Percentiles rank a stretch among this genome's conserved stretches.
Evolutionary conservation across 1,139 yeast genomes (phyloP).

Genomic region (Saccharomycopsis phalli): DNA sequence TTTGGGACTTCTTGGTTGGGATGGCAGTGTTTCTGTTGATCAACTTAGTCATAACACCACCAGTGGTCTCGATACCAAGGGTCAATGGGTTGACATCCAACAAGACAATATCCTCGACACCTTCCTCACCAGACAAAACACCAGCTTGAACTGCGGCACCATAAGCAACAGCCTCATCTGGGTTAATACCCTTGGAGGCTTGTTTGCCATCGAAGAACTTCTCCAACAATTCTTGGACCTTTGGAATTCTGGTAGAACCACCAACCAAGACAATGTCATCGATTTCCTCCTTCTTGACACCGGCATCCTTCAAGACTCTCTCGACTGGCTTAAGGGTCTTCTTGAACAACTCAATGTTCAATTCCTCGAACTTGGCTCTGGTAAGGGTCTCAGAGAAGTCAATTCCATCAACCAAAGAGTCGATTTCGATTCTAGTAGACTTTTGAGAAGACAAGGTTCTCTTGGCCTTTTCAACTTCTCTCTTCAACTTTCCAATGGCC

Average conservation of each 20-base stretch:
- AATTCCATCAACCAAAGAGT: slow-evolving; percentile 90
- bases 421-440: slow-evolving; percentile 87
- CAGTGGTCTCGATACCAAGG: slow-evolving; percentile 93
- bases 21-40: slow-evolving; percentile 95
- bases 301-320: slow-evolving; percentile 84
- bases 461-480: slow-evolving; percentile 96
- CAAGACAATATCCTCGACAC: slow-evolving; percentile 76
- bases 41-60: slow-evolving; percentile 96
- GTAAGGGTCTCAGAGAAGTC: slow-evolving; percentile 90
- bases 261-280: slow-evolving; percentile 94
- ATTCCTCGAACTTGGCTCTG: slow-evolving; percentile 93
- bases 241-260: slow-evolving; percentile 97
- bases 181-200: slow-evolving; percentile 93
- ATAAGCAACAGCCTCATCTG: slow-evolving; percentile 95
- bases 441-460: slow-evolving; percentile 87
- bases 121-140: slow-evolving; percentile 80
- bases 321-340: slow-evolving; percentile 90
- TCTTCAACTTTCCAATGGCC: slow-evolving; percentile 83
- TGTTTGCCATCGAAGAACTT: slow-evolving; percentile 85
- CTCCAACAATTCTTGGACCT: slow-evolving; percentile 86
- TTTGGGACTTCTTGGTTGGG: slow-evolving; percentile 94
- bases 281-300: slow-evolving; percentile 70
- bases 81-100: slow-evolving; percentile 93
- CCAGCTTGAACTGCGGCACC: slow-evolving; percentile 99
- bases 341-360: slow-evolving; percentile 78